Evolutionary conservation across 2,329 filamentous ascomycete genomes (phyloP), one percentile per base, ranked within the genome.

Genomic region (Pseudocercospora eumusae): DNA sequence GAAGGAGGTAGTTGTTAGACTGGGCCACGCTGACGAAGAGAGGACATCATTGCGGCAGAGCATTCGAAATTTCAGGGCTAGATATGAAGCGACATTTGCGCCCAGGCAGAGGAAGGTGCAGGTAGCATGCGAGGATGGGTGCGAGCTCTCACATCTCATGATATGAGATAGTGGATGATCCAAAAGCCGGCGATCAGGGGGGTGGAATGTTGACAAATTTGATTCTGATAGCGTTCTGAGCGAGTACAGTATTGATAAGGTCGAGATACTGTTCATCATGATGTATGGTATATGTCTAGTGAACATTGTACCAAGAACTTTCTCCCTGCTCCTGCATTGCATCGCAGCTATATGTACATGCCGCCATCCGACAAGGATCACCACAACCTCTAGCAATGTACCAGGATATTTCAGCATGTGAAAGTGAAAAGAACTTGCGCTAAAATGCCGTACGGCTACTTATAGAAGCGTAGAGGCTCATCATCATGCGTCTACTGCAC

Each of bases 1-100:
- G 15, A 79, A 77, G 63, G 79, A 82, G 63, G 74, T 85, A 1
- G 42, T 68, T 1, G 70, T 82, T 18, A 76, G 77, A 25, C 58
- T 78, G 15, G 71, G 68, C 3, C 49, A 50, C 63, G 73, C 54
- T 21, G 59, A 60, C 3, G 64, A 68, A 20, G 63, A 65, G 47
- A 53, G 53, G 11, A 11, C 13, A 9, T 13, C 9, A 8, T 28
- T 67, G 55, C 56, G 61, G 25, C 52, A 59, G 27, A 54, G 40
- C 27, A 58, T 68, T 8, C 20, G 20, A 28, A 36, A 21, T 40
- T 68, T 66, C 47, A 57, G 52, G 11, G 13, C 6, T 5, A 60
- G 54, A 2, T 65, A 62, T 40, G 45, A 60, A 21, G 59, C 58
- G 23, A 65, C 40, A 23, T 60, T 61, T n/a, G 55, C 47, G 13